Conservation (phyloP, 805 yeast genomes). For the Monosporozyma unispora region DNA sequence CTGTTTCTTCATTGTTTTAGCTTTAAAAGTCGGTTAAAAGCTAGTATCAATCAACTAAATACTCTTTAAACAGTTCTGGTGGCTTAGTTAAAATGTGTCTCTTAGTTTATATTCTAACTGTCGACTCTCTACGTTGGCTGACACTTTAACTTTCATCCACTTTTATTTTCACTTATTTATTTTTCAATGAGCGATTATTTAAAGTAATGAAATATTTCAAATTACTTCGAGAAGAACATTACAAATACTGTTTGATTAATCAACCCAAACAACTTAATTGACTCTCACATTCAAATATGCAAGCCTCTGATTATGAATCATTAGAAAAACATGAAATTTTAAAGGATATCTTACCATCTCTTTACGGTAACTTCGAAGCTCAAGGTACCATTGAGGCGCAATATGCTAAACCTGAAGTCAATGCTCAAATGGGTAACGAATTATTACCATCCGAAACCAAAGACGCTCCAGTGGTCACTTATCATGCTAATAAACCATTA, state of each 20-base stretch:
- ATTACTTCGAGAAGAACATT: no score
- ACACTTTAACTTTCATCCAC: no score
- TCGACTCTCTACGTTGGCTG: no score
- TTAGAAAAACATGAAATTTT: slow-evolving; percentile 22
- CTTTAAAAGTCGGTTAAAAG: no score
- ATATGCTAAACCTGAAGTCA: slow-evolving; percentile 14
- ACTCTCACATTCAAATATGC: not conserved
- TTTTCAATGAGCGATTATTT: not conserved
- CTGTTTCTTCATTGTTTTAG: no score
- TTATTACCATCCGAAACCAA: slow-evolving; percentile 50
- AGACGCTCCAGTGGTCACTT: slow-evolving; percentile 62
- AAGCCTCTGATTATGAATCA: slow-evolving; percentile 12
- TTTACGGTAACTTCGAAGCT: slow-evolving; percentile 12
- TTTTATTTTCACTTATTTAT: no score
- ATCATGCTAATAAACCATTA: slow-evolving; percentile 38
- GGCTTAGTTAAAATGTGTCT: no score
- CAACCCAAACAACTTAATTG: no score
- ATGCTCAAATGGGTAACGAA: slow-evolving; percentile 72
- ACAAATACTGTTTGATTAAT: no score
- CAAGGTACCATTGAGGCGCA: slow-evolving; percentile 24
- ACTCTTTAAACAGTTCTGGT: no score
- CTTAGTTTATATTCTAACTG: no score
- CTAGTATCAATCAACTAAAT: no score
- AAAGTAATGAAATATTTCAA: not conserved
- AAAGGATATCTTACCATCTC: slow-evolving; percentile 17